Evolutionary conservation across 768 basidiomycete species (phyloP).

Genomic region (Mycena filopes): DNA sequence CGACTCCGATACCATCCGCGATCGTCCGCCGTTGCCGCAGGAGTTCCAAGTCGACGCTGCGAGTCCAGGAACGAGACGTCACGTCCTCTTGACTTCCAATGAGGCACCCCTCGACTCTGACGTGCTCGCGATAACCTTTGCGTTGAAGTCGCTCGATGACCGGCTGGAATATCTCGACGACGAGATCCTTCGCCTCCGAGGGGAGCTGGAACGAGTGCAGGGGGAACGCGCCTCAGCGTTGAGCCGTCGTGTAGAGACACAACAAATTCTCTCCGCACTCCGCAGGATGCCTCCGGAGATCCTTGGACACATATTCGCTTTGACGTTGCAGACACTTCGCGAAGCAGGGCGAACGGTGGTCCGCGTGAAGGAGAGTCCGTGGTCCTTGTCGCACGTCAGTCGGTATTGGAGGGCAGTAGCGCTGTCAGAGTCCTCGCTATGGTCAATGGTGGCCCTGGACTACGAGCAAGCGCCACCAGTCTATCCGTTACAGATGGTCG

Average conservation of each 20-base stretch:
- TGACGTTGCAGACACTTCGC: neutral
- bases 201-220: slow-evolving; percentile 2
- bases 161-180: neutral
- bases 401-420: slow-evolving; percentile 1
- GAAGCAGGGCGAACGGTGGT: neutral
- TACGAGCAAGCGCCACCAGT: too few species aligned
- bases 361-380: neutral
- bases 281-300: slow-evolving; percentile 1
- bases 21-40: too few species aligned
- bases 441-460: neutral
- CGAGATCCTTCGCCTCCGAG: neutral
- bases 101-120: too few species aligned
- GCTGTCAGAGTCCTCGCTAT: neutral
- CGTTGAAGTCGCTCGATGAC: too few species aligned
- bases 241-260: neutral
- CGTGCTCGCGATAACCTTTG: too few species aligned
- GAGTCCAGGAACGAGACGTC: too few species aligned
- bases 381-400: neutral
- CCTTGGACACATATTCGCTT: slow-evolving; percentile 13
- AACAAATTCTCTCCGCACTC: neutral
- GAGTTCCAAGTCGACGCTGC: too few species aligned
- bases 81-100: too few species aligned
- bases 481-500: neutral
- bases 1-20: too few species aligned
- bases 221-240: neutral